Base-by-base conservation (phyloP, 106 monocot genomes). In the Vanilla planifolia region DNA sequence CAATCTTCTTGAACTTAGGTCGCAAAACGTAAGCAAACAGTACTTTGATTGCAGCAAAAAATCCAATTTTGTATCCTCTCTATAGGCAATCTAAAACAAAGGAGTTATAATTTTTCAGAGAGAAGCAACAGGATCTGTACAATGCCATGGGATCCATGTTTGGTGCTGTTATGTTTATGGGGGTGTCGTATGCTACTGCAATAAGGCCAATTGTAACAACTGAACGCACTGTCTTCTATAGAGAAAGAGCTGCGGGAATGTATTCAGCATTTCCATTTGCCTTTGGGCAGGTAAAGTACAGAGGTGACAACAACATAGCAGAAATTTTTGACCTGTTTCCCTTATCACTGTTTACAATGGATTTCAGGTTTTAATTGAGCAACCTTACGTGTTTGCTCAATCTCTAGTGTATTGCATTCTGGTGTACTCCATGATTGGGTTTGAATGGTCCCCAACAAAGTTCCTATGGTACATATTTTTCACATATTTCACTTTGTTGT, bases 261-360 rank as follows among this genome's bases (percentile, higher is more conserved):
- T 90, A 85, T 61, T 85, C 89, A 23, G 30, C 89, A 10, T 66
- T 91, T 50, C 81, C 90, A 21, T 91, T 85, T 76, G 85, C 90
- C 36, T 42, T 59, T 47, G 78, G 85, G 19, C 90, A 91, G 81
- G 90, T 91, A 53, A 53, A 4, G 28, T 6, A 0, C 20, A 13
- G 21, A 13, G 10, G 42, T 41, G 22, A 41, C 1, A 15, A 23
- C 6, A 16, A 5, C n/a, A 34, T 21, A 24, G n/a, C 37, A 61
- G 10, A 20, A 10, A 2, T 41, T 8, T 8, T 42, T 37, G 7
- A 8, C 19, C n/a, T n/a, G n/a, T n/a, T n/a, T n/a, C n/a, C n/a
- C n/a, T 17, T 45, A 2, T 30, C 27, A 29, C 46, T 0, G 17
- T 45, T 16, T 3, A 28, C 23, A 48, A 24, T 25, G 26, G 24